phyloP scores from a whole-genome alignment of 192 early-diverging fungal species.

The Podila epigama region DNA sequence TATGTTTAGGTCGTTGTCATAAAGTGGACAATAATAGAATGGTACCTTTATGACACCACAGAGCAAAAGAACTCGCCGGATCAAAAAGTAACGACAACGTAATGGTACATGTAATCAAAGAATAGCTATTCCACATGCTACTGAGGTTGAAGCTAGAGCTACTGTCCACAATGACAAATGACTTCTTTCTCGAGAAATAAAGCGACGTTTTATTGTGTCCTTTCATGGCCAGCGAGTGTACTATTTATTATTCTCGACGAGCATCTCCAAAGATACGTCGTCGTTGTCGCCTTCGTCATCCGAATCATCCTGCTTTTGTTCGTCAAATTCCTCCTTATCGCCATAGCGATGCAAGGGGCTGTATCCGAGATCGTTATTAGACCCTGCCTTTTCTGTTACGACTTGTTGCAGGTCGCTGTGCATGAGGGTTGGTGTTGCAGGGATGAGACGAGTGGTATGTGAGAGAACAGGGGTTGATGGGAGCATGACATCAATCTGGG shows the following conservation, averaged over 20 bases:
- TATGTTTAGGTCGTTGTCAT: too few species aligned
- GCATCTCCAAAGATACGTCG: slow-evolving; percentile 34
- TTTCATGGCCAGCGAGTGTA: not conserved
- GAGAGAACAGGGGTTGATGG: slow-evolving; percentile 24
- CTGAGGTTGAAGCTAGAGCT: too few species aligned
- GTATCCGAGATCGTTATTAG: too few species aligned
- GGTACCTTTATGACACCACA: too few species aligned
- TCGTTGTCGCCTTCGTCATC: slow-evolving; percentile 45
- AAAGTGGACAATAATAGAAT: too few species aligned
- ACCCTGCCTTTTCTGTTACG: slow-evolving; percentile 21
- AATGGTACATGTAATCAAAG: too few species aligned
- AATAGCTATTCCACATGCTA: too few species aligned
- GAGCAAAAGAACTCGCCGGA: too few species aligned
- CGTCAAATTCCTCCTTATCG: slow-evolving; percentile 44
- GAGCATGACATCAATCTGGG: slow-evolving; percentile 8
- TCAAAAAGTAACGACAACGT: too few species aligned
- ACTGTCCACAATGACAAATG: too few species aligned
- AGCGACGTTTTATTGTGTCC: not conserved
- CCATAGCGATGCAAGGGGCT: slow-evolving; percentile 7
- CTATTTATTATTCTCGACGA: slow-evolving; percentile 19
- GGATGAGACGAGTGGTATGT: slow-evolving; percentile 25
- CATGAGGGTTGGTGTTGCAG: slow-evolving; percentile 20
- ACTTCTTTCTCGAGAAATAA: too few species aligned
- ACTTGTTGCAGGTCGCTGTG: slow-evolving; percentile 18
- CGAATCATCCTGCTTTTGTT: slow-evolving; percentile 29